Evolutionary conservation across 805 yeast species (phyloP).

Genomic region (Priceomyces carsonii): DNA sequence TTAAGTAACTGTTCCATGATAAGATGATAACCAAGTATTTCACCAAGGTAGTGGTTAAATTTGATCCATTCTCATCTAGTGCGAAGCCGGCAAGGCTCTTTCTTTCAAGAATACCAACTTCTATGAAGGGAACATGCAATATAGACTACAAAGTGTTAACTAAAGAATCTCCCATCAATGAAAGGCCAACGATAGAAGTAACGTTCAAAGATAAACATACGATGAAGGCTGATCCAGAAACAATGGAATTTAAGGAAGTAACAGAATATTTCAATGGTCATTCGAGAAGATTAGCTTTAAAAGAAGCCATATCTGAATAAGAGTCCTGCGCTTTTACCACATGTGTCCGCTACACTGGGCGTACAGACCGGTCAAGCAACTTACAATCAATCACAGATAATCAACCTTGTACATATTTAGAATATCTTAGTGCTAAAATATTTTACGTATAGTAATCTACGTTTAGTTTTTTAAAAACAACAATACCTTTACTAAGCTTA

Average conservation of each 20-base stretch:
- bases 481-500: no score
- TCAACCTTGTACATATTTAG: constrained; percentile 2
- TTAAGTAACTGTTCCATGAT: no score
- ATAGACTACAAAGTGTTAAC: constrained; percentile 65
- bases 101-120: constrained; percentile 78
- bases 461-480: no score
- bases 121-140: constrained; percentile 56
- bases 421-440: constrained; percentile 1
- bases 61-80: constrained; percentile 74
- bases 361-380: no score
- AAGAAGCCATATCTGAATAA: constrained; percentile 58
- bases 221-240: constrained; percentile 65
- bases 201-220: constrained; percentile 77
- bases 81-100: constrained; percentile 81
- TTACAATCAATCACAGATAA: background rate
- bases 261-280: constrained; percentile 72
- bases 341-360: no score
- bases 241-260: constrained; percentile 58
- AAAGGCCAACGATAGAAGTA: constrained; percentile 66
- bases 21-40: constrained; percentile 96
- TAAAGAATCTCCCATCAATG: constrained; percentile 31
- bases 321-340: no score
- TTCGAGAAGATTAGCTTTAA: constrained; percentile 72
- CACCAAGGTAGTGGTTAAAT: constrained; percentile 70
- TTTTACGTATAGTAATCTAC: no score